Base-by-base conservation (phyloP, 164 flowering plant species). In the Dillenia suffruticosa region DNA sequence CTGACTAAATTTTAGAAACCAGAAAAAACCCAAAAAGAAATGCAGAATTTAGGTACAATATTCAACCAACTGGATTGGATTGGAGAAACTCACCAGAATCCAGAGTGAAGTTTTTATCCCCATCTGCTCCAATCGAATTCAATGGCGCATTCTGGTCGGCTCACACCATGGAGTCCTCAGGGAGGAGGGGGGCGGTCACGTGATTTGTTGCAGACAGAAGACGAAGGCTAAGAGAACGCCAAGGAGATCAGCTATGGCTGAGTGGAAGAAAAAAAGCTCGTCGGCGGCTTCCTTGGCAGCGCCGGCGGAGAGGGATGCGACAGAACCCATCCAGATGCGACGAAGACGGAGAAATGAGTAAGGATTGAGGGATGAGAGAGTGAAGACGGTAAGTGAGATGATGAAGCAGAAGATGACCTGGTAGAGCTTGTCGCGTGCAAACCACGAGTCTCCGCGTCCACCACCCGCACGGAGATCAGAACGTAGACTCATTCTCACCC, bases 241-340 rank as follows among this genome's bases (percentile, higher is more conserved):
- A 11, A 82, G 5, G 44, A 81, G 45, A 68, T 93, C 96, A 11
- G 96, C 87, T 45, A 79, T 70, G 32, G 89, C 77, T 50, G 98
- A 93, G 12, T 62, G 59, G 79, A 90, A 88, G 59, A 77, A 46
- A 0, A 92, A 92, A 15, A 93, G 49, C 51, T 93, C 87, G 65
- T 90, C 97, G 50, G 88, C 98, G 32, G 68, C 74, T 73, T 90
- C 98, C 67, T 93, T 93, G 67, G 84, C 88, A n/a, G 85, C 94
- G 61, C 96, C 98, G 71, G 85, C 92, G 17, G 67, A 14, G 16
- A 85, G 78, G 24, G 96, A 90, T 10, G 63, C 54, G 5, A 80
- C 44, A 49, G 88, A 80, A 45, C 84, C 96, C 56, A 90, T 8
- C 65, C 69, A 67, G 59, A 82, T 63, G 64, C 80, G 70, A 72